These are phyloP conservation scores for Hanseniaspora gamundiae DNA, from an alignment of 1,139 yeast species.

Conservation along the genomic window DNA sequence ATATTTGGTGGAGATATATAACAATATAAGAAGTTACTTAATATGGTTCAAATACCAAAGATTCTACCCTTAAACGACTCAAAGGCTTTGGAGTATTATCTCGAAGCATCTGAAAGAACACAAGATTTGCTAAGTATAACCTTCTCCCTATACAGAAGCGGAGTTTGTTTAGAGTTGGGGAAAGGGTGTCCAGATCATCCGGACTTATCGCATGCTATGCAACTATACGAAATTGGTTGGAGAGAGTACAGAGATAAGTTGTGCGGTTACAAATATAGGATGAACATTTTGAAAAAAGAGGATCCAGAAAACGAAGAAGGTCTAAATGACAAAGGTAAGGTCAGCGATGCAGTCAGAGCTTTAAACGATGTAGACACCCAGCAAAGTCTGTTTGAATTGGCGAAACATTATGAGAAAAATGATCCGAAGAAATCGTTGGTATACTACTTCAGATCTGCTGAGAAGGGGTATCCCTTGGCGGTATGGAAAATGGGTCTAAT, in stretches of 20 bases:
- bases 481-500: conserved; percentile 80
- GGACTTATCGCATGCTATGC: conserved; percentile 31
- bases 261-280: conserved; percentile 58
- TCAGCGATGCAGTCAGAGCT: conserved; percentile 1
- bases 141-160: conserved; percentile 37
- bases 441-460: conserved; percentile 65
- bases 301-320: conserved; percentile 36
- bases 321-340: conserved; percentile 8
- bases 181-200: conserved; percentile 33
- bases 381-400: conserved; percentile 54
- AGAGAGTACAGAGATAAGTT: conserved; percentile 42
- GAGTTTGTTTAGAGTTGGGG: conserved; percentile 56
- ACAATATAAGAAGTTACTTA: conserved; percentile 16
- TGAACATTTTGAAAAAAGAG: conserved; percentile 39
- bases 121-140: conserved; percentile 6
- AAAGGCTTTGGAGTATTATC: conserved; percentile 48
- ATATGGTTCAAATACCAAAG: conserved; percentile 18
- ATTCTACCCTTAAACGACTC: conserved; percentile 43
- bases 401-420: conserved; percentile 36
- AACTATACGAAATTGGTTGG: conserved; percentile 48
- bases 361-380: conserved; percentile 22
- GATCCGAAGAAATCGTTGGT: conserved; percentile 39
- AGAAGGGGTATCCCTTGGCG: conserved; percentile 63
- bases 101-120: conserved; percentile 33
- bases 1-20: conserved; percentile 1